These are phyloP conservation scores for Cydonia oblonga DNA, from an alignment of 331 rosid species.

Conservation along the genomic window DNA sequence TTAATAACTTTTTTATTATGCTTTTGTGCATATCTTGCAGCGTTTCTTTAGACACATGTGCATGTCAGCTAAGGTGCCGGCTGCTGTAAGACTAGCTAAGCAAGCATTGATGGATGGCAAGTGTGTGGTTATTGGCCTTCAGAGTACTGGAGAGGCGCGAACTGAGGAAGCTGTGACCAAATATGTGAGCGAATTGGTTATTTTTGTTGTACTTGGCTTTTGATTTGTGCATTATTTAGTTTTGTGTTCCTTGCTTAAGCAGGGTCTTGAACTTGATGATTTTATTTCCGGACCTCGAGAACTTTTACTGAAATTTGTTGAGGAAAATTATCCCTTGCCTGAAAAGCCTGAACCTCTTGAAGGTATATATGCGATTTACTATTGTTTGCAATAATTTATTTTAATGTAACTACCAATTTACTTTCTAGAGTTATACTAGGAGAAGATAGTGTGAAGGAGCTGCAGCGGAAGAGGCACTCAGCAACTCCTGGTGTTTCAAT, in stretches of 20 bases:
- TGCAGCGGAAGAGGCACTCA: slow-evolving; percentile 90
- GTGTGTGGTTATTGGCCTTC: slow-evolving; percentile 96
- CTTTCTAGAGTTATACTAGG: slow-evolving; percentile 31
- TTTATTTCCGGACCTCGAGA: slow-evolving; percentile 98
- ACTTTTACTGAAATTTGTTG: slow-evolving; percentile 84
- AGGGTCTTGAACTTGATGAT: slow-evolving; percentile 98
- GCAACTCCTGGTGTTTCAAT: slow-evolving; percentile 79
- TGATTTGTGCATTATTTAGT: not conserved
- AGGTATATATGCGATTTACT: slow-evolving; percentile 33
- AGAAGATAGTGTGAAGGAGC: slow-evolving; percentile 94
- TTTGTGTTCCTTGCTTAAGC: slow-evolving; percentile 11
- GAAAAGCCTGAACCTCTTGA: slow-evolving; percentile 88
- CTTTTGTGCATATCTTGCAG: slow-evolving; percentile 34
- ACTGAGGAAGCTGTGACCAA: slow-evolving; percentile 96
- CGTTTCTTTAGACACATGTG: slow-evolving; percentile 97
- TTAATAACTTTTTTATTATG: not conserved
- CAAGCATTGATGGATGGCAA: slow-evolving; percentile 68
- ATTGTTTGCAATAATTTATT: not conserved
- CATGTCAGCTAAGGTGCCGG: slow-evolving; percentile 99
- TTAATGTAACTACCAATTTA: slow-evolving; percentile 2
- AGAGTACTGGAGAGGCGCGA: slow-evolving; percentile 99
- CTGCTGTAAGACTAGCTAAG: slow-evolving; percentile 78
- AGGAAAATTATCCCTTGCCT: slow-evolving; percentile 94
- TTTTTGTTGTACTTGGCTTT: not conserved
- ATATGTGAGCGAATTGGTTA: slow-evolving; percentile 56